phyloP scores from a whole-genome alignment of 768 basidiomycete genomes.

The Suillus ampliporus region DNA sequence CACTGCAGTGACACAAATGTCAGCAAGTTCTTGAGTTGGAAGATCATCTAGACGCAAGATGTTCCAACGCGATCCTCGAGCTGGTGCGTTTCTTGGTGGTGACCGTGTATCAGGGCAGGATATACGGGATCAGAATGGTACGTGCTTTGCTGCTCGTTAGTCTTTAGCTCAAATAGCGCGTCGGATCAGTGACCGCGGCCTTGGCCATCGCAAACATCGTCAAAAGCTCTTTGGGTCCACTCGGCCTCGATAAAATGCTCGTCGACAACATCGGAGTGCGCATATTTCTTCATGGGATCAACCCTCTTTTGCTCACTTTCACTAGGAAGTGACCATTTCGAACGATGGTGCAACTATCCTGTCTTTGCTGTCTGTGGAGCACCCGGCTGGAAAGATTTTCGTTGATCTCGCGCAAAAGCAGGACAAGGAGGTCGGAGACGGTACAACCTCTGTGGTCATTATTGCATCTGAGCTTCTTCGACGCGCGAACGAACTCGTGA shows the following conservation, averaged over 20 bases:
- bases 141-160: constrained; percentile 8
- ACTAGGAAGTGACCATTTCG: constrained; percentile 97
- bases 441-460: constrained; percentile 98
- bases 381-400: constrained; percentile 96
- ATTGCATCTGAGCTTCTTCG: constrained; percentile 96
- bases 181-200: constrained; percentile 82
- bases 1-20: constrained; percentile 1
- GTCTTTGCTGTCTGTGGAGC: constrained; percentile 89
- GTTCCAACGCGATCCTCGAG: constrained; percentile 91
- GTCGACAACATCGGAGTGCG: constrained; percentile 96
- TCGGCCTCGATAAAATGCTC: constrained; percentile 96
- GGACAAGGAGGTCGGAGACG: constrained; percentile 99
- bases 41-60: constrained; percentile 43
- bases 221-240: constrained; percentile 93
- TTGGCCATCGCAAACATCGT: constrained; percentile 97
- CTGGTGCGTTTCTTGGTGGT: constrained; percentile 92
- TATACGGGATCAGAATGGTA: constrained; percentile 96
- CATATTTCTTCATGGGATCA: constrained; percentile 16
- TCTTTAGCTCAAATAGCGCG: constrained; percentile 9
- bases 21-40: background rate
- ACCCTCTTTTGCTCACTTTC: constrained; percentile 15
- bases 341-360: constrained; percentile 99
- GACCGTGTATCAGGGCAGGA: constrained; percentile 95
- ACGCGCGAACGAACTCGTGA: constrained; percentile 96
- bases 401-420: constrained; percentile 99